These are phyloP conservation scores for Mixia osmundae DNA, from an alignment of 1,284 basidiomycete genomes.

Conservation along the genomic window DNA sequence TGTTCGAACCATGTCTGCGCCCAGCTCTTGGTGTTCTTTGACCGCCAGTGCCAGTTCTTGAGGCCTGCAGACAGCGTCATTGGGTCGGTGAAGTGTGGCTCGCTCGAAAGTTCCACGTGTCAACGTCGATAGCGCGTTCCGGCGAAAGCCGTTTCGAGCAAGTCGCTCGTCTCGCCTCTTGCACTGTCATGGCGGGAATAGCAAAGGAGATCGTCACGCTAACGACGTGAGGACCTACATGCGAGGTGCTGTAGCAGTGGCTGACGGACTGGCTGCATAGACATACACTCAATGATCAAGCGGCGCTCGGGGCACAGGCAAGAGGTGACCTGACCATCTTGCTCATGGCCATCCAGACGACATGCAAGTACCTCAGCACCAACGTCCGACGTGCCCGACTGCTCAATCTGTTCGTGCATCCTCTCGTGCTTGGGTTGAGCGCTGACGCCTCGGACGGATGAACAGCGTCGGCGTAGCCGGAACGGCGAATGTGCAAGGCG, in stretches of 20 bases:
- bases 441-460: neutral
- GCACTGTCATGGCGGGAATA: too few species aligned
- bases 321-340: slow-evolving; percentile 87
- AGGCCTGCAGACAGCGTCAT: slow-evolving; percentile 4
- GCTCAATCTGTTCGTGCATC: slow-evolving; percentile 64
- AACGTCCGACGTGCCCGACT: slow-evolving; percentile 91
- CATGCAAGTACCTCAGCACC: slow-evolving; percentile 78
- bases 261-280: too few species aligned
- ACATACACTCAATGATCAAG: too few species aligned
- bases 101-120: too few species aligned
- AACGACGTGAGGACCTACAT: too few species aligned
- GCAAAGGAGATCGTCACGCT: too few species aligned
- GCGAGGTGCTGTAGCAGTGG: too few species aligned
- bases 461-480: slow-evolving; percentile 77
- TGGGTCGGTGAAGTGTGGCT: neutral
- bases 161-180: too few species aligned
- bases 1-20: slow-evolving; percentile 13
- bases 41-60: slow-evolving; percentile 10
- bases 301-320: slow-evolving; percentile 25
- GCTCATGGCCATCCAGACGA: slow-evolving; percentile 84
- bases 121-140: too few species aligned
- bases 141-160: too few species aligned
- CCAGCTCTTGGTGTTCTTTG: slow-evolving; percentile 9
- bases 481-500: slow-evolving; percentile 87
- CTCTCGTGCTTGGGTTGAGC: neutral